A percentile compares a stretch with the other conserved stretches of the same genome.
These are phyloP conservation scores for Claviceps arundinis DNA, from an alignment of 2,329 filamentous ascomycete species.

Conservation along the genomic window DNA sequence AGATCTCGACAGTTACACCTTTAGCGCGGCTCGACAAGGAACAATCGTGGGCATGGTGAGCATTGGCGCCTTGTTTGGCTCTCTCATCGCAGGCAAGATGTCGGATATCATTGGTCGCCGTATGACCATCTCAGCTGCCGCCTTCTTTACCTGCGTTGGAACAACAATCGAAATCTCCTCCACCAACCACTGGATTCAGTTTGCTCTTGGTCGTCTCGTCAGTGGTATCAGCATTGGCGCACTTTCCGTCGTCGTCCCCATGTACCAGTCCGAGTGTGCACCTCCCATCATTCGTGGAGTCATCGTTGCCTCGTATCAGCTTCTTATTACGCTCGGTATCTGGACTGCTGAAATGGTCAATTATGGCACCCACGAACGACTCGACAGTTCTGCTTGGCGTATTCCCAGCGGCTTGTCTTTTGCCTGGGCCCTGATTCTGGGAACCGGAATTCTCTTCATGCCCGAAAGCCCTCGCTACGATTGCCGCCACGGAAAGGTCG, in stretches of 20 bases:
- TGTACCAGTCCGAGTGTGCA: conserved; percentile 56
- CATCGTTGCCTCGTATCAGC: conserved; percentile 51
- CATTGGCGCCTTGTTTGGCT: conserved; percentile 45
- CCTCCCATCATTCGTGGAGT: conserved; percentile 51
- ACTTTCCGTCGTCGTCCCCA: conserved; percentile 49
- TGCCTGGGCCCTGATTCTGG: conserved; percentile 40
- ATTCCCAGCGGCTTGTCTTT: conserved; percentile 46
- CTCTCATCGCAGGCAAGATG: conserved; percentile 43
- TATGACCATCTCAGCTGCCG: conserved; percentile 46
- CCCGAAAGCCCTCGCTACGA: conserved; percentile 42
- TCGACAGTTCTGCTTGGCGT: conserved; percentile 43
- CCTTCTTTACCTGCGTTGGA: conserved; percentile 50
- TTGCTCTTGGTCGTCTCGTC: conserved; percentile 51
- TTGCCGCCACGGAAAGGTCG: conserved; percentile 31
- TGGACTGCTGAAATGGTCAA: conserved; percentile 45
- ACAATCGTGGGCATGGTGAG: conserved; percentile 49
- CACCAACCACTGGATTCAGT: conserved; percentile 43
- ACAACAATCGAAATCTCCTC: conserved; percentile 52
- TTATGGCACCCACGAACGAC: conserved; percentile 40
- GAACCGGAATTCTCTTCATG: conserved; percentile 35
- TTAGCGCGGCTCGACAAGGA: conserved; percentile 47
- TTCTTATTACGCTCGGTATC: conserved; percentile 58
- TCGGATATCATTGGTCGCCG: conserved; percentile 49
- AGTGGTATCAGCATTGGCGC: conserved; percentile 53
- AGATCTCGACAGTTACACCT: conserved; percentile 14